Conservation (phyloP, 768 basidiomycete genomes). For the Russula emetica region DNA sequence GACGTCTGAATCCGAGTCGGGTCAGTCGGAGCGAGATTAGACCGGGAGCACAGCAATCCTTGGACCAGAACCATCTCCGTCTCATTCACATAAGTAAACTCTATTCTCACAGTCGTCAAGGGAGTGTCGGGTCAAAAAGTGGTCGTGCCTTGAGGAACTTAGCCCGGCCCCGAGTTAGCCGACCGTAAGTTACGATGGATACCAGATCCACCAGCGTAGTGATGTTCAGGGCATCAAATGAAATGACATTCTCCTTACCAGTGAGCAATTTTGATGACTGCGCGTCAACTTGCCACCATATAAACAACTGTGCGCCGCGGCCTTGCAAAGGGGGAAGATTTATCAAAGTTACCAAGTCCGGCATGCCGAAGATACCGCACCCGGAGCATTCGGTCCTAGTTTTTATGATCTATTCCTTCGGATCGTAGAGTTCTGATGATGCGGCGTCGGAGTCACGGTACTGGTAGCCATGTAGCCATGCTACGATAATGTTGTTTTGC, state of each 20-base stretch:
- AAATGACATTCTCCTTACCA: neutral
- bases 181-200: neutral
- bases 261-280: neutral
- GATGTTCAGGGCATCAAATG: neutral
- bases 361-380: neutral
- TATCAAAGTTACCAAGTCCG: neutral
- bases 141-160: neutral
- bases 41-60: constrained; percentile 12
- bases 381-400: neutral
- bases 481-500: too few species aligned
- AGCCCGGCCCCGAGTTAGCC: too few species aligned
- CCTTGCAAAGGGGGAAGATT: neutral
- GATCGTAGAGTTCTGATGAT: neutral
- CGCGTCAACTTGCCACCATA: neutral
- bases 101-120: neutral
- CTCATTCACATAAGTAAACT: neutral
- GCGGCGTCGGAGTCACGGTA: neutral
- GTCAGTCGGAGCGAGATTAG: constrained; percentile 8
- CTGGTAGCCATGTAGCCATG: neutral
- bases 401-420: neutral
- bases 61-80: neutral
- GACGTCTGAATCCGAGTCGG: neutral
- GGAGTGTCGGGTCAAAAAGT: neutral
- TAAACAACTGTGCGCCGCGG: neutral
- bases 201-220: neutral